Evolutionary conservation across 495 filamentous ascomycete genomes (phyloP).

Genomic region (Echria macrotheca): DNA sequence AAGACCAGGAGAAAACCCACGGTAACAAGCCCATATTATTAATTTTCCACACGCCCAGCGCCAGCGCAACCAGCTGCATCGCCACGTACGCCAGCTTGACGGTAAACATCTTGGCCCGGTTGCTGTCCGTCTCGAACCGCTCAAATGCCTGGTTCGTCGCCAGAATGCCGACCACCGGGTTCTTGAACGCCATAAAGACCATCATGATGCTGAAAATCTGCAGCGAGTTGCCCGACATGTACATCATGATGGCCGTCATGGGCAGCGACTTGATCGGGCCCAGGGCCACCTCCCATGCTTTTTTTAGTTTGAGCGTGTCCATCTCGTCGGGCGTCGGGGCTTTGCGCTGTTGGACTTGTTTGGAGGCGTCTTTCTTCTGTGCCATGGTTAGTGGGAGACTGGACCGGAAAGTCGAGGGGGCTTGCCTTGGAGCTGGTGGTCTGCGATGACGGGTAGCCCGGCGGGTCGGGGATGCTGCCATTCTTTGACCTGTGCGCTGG

Average conservation of each 20-base stretch:
- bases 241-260: constrained; percentile 99
- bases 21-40: constrained; percentile 94
- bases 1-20: constrained; percentile 11
- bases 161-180: constrained; percentile 79
- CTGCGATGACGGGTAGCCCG: constrained; percentile 64
- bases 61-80: constrained; percentile 79
- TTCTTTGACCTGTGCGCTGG: constrained; percentile 53
- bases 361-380: constrained; percentile 41
- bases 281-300: constrained; percentile 96
- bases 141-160: constrained; percentile 74
- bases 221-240: constrained; percentile 98
- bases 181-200: constrained; percentile 98
- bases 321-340: constrained; percentile 71
- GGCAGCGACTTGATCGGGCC: constrained; percentile 90
- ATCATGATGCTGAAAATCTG: constrained; percentile 99
- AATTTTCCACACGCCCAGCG: constrained; percentile 90
- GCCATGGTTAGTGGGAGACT: background rate
- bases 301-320: constrained; percentile 93
- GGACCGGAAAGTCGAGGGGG: constrained; percentile 2
- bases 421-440: constrained; percentile 49
- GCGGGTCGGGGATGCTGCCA: constrained; percentile 71
- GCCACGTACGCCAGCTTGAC: constrained; percentile 83
- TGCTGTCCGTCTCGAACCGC: constrained; percentile 82
- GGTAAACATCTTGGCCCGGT: constrained; percentile 59
- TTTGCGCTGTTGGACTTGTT: constrained; percentile 43